Evolutionary conservation across 2,329 filamentous ascomycete genomes (phyloP), one percentile per base, ranked within the genome.

Genomic region (Dendryphion nanum): DNA sequence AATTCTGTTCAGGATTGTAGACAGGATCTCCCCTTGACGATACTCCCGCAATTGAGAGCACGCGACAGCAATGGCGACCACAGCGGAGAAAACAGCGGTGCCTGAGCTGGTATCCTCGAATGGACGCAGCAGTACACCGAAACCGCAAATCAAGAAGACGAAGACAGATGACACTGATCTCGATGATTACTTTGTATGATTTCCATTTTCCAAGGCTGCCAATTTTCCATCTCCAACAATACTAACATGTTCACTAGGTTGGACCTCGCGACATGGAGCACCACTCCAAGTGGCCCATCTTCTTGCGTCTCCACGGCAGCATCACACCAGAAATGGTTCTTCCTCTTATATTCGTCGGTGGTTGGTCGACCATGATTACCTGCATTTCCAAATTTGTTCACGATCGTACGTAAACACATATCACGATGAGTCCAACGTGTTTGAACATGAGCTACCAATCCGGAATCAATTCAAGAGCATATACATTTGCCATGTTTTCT

Each of bases 281-380:
- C 54, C 85, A 89, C 64, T 88, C 84, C 15, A 89, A 86, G 73
- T 83, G 84, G 75, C 86, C 86, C 14, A 77, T 81, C 46, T 85
- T 89, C 59, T 67, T 90, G 61, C 83, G 84, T 41, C 75, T 90
- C 68, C 85, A 88, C 61, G 86, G 86, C 51, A 86, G 81, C 45
- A 81, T 90, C 44, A 62, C 85, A 40, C 86, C 86, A 10, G 82
- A 85, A 57, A 79, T 90, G 76, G 78, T 89, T 26, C 58, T 89
- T 5, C 86, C 86, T 0, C 61, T 90, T 15, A 6, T 76, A 8
- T 73, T 83, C 41, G 72, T 89, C 20, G 78, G 72, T 12, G 54
- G 53, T 12, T 89, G 86, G 85, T 73, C 83, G 1, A 83, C 82
- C 1, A 61, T 75, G 23, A 80, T 89, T 44, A 85, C 82, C 10